Percentiles rank a stretch among this genome's conserved stretches.
phyloP scores from a whole-genome alignment of 2,329 filamentous ascomycete species.

The Microascus cirrosus region DNA sequence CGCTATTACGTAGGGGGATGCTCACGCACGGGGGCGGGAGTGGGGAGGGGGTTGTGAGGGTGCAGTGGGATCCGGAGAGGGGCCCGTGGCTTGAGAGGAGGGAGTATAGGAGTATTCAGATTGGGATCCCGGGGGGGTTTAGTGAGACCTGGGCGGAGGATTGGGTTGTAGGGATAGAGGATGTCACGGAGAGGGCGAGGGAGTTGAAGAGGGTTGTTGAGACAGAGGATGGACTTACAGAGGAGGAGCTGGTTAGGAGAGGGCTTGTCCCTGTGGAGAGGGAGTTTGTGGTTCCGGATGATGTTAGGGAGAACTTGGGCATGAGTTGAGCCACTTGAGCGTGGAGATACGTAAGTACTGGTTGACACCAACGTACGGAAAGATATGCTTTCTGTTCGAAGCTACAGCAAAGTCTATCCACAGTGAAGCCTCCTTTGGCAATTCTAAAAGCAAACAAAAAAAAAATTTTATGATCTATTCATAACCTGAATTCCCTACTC shows the following conservation, averaged over 20 bases:
- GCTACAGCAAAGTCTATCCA: neutral
- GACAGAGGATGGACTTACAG: conserved; percentile 18
- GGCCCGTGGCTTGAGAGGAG: conserved; percentile 30
- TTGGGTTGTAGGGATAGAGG: conserved; percentile 42
- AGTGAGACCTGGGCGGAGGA: conserved; percentile 34
- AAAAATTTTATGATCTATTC: neutral
- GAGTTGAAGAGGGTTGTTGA: conserved; percentile 34
- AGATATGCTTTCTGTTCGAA: neutral
- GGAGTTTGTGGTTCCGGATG: conserved; percentile 27
- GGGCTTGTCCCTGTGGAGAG: conserved; percentile 32
- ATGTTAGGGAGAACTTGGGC: conserved; percentile 17
- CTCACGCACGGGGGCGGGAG: conserved; percentile 13
- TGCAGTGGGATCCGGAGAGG: conserved; percentile 56
- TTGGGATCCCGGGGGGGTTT: conserved; percentile 40
- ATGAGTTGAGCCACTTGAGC: conserved; percentile 15
- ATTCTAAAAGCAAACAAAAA: neutral
- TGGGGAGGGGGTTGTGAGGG: conserved; percentile 24
- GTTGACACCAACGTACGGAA: too few species aligned
- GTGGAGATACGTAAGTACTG: neutral
- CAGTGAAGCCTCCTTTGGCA: neutral
- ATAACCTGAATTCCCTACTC: neutral
- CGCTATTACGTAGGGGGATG: conserved; percentile 26
- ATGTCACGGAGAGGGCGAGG: conserved; percentile 43
- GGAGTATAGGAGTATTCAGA: conserved; percentile 45
- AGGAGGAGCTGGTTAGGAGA: conserved; percentile 21